Base-by-base conservation (phyloP, 805 yeast species). In the Ogataea polymorpha region DNA sequence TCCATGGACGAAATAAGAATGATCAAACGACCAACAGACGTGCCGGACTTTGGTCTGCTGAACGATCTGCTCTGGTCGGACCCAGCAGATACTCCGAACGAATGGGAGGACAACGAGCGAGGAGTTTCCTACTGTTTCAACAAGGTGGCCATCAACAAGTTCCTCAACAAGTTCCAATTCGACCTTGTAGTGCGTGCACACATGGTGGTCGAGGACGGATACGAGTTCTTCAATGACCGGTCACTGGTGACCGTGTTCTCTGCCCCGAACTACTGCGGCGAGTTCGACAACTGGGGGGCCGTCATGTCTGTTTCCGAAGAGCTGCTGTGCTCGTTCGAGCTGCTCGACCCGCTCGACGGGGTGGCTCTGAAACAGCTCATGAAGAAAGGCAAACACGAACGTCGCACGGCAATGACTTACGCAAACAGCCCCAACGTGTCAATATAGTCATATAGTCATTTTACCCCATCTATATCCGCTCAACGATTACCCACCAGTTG, bases 231-330 rank as follows among this genome's bases (percentile, higher is more conserved):
- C 67, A 81, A 82, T 51, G 86, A 82, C 56, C 65, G 85, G 24
- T 76, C 82, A 8, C 66, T 82, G 49, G 88, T 82, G 17, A 82
- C 89, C 0, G 87, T 82, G 16, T 82, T 82, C 56, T 73, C 80
- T 38, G 89, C 89, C 2, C 89, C 88, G 9, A 82, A 82, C 59
- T 82, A 82, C 59, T 82, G 88, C 55, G 88, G 89, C n/a, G 89
- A 82, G 61, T 82, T 82, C 56, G 87, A 89, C 61, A 88, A 88
- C 56, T 88, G 96, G 96, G 96, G 96, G 17, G 99, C 99, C 2
- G 97, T 91, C 5, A 91, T 91, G 98, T 82, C 95, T 53, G 98
- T 91, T 12, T 79, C 87, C 48, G 96, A 91, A 49, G 97, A 91
- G 54, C 71, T 91, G 50, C 69, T 93, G 42, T 91, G 99, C 64